Evolutionary conservation across 2,329 filamentous ascomycete genomes (phyloP).

Genomic region (Beauveria sp.): DNA sequence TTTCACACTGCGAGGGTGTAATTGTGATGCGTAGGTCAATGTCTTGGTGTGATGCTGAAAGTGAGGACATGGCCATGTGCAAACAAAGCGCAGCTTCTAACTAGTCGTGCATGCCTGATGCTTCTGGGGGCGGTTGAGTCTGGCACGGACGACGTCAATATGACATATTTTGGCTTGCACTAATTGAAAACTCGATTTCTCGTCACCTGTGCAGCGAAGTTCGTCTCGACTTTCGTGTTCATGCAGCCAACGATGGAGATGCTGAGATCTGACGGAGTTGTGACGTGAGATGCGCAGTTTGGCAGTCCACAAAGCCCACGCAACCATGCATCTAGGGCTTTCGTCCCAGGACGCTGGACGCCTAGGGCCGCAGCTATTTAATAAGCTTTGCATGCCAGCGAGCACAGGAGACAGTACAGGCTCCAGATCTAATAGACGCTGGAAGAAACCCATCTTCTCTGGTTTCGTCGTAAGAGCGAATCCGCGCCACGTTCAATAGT

Average conservation of each 20-base stretch:
- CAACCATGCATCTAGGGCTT: background rate
- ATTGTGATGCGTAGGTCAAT: background rate
- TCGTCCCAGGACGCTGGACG: background rate
- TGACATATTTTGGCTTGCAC: too few relatives aligned
- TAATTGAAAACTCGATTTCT: background rate
- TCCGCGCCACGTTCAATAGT: background rate
- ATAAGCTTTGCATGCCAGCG: background rate
- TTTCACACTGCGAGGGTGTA: background rate
- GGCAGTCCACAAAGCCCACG: background rate
- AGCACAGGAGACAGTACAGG: background rate
- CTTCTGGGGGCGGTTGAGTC: too few relatives aligned
- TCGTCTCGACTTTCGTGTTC: background rate
- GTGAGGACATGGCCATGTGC: background rate
- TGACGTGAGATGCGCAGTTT: background rate
- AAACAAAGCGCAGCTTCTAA: background rate
- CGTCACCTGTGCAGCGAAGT: too few relatives aligned
- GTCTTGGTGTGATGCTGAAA: background rate
- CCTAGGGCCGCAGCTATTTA: too few relatives aligned
- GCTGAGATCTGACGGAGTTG: background rate
- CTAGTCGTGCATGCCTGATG: too few relatives aligned
- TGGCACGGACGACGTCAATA: too few relatives aligned
- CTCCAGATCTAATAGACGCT: background rate
- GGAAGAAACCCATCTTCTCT: background rate
- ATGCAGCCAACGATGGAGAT: background rate
- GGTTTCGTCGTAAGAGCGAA: background rate